Conservation (phyloP, 106 monocot genomes). For the Allium cepa region DNA sequence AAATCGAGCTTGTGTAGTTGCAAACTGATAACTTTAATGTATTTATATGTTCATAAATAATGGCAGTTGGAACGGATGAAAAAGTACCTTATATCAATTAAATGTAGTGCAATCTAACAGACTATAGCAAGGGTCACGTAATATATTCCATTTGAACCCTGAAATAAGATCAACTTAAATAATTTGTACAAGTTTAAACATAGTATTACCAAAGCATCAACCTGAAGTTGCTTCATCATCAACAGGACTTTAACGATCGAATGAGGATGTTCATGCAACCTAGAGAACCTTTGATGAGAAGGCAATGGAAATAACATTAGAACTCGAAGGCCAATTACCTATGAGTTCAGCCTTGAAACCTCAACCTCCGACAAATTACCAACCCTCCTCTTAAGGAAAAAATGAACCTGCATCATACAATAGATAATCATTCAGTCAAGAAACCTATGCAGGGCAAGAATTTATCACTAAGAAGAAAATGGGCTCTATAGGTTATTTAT, state of each 20-base stretch:
- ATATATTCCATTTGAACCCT: no score
- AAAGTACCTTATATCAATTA: no score
- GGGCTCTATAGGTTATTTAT: no score
- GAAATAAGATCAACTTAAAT: no score
- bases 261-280: conserved; percentile 85
- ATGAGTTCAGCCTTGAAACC: conserved; percentile 64
- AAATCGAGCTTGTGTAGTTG: no score
- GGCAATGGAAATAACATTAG: conserved; percentile 72
- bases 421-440: background rate
- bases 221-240: conserved; percentile 96
- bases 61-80: no score
- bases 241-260: conserved; percentile 90
- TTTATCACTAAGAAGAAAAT: background rate
- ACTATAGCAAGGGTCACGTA: no score
- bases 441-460: background rate
- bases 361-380: conserved; percentile 67
- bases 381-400: conserved; percentile 82
- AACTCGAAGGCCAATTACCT: conserved; percentile 87
- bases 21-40: no score
- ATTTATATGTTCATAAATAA: no score
- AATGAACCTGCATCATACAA: conserved; percentile 54
- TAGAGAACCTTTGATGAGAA: conserved; percentile 85
- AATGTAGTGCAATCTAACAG: no score
- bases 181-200: no score
- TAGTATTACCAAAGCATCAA: conserved; percentile 69